Evolutionary conservation across 805 yeast genomes (phyloP).

Genomic region (Jamesozyma piceae): DNA sequence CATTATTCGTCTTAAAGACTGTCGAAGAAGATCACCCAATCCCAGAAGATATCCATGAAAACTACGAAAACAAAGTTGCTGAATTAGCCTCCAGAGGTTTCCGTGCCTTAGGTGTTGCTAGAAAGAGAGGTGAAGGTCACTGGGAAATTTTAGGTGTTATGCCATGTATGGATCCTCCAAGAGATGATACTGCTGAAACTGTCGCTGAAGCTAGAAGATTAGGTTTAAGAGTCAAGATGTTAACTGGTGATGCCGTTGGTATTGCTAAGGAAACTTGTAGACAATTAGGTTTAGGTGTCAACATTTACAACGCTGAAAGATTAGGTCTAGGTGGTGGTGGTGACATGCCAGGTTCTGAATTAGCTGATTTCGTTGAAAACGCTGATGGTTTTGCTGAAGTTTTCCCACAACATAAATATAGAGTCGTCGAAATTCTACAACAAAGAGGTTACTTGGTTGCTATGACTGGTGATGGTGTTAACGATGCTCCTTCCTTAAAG

Average conservation of each 20-base stretch:
- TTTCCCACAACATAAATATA: conserved; percentile 96
- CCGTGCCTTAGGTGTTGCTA: conserved; percentile 97
- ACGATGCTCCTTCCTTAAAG: conserved; percentile 96
- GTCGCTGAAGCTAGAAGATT: conserved; percentile 82
- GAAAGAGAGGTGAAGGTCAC: conserved; percentile 97
- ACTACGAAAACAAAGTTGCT: conserved; percentile 94
- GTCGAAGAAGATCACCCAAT: conserved; percentile 96
- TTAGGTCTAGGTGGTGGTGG: conserved; percentile 94
- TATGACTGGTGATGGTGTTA: conserved; percentile 99
- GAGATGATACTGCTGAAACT: conserved; percentile 95
- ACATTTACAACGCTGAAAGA: conserved; percentile 94
- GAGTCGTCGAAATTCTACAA: conserved; percentile 91
- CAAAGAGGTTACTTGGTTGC: conserved; percentile 95
- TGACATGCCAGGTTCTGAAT: conserved; percentile 94
- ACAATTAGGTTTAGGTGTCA: conserved; percentile 93
- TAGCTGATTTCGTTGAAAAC: conserved; percentile 93
- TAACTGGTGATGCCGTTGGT: conserved; percentile 99
- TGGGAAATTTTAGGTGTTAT: conserved; percentile 96
- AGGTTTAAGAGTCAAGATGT: conserved; percentile 94
- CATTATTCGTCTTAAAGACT: conserved; percentile 90
- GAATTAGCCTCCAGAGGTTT: conserved; percentile 97
- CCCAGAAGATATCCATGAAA: conserved; percentile 87
- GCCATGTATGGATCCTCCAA: conserved; percentile 99
- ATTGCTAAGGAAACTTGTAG: conserved; percentile 97
- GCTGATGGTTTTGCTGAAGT: conserved; percentile 98